Conservation (phyloP, 805 yeast species). For the Wickerhamomyces bovis region DNA sequence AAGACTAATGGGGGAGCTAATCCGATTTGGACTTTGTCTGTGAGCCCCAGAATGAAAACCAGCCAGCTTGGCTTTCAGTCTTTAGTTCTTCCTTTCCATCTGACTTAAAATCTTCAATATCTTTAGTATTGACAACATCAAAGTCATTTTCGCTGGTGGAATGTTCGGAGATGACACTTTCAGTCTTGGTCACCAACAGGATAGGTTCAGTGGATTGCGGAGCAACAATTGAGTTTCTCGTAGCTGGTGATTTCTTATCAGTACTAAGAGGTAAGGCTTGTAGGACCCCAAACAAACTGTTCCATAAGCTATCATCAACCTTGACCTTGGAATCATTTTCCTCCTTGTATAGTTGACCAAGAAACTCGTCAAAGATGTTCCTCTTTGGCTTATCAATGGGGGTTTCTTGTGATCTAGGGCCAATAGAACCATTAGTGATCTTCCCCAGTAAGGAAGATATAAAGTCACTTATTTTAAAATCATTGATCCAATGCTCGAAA, state of each 20-base stretch:
- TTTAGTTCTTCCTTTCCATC: neutral
- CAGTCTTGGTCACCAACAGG: neutral
- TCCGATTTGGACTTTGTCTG: neutral
- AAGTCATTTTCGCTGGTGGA: slow-evolving; percentile 28
- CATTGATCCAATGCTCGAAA: slow-evolving; percentile 24
- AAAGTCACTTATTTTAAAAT: neutral
- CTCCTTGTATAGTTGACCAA: neutral
- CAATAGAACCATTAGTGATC: neutral
- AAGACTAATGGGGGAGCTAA: too few species aligned
- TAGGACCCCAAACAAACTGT: slow-evolving; percentile 2
- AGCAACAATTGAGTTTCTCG: neutral
- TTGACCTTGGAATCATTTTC: neutral
- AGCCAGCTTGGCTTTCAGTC: neutral
- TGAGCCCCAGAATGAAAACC: slow-evolving; percentile 1
- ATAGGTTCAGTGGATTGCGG: neutral
- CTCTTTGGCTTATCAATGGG: neutral
- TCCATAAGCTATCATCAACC: slow-evolving; percentile 1
- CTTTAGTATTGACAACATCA: slow-evolving; percentile 38
- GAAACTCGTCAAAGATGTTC: neutral
- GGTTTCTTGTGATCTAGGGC: neutral
- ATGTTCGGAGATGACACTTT: neutral
- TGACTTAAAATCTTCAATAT: slow-evolving; percentile 9
- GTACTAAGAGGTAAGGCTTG: neutral
- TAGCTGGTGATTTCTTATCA: neutral
- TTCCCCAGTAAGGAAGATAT: neutral